Evolutionary conservation across 2,329 filamentous ascomycete genomes (phyloP), one percentile per base, ranked within the genome.

Genomic region (Hymenoscyphus linearis): DNA sequence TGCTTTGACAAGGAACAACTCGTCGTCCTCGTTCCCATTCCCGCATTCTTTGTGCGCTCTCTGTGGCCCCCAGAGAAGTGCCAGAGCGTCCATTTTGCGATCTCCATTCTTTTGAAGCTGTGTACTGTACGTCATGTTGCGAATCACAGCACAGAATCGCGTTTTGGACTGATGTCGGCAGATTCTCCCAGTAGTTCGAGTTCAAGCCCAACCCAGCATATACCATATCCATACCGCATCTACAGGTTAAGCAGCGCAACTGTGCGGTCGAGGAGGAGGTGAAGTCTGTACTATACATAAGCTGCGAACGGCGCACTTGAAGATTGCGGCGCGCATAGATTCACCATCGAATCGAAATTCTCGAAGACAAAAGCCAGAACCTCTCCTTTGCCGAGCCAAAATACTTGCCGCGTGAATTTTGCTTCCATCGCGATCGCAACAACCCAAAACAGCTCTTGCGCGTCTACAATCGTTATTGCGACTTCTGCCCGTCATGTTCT

Each of bases 401-500:
- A 44, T 26, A 25, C 31, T 18, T 27, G 25, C 31, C 55, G 55
- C 31, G 55, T 57, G 55, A 57, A 57, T 4, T 50, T 36, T 58
- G 57, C 57, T 58, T n/a, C 31, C 44, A 53, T 52, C 57, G 22
- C 57, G 47, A 58, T 58, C 57, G 25, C 57, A 18, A n/a, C 40
- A 35, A 12, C 22, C 47, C 36, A 26, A 50, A 35, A 26, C 26
- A 27, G 31, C 26, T 25, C 40, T 9, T 27, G 18, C 55, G 16
- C 13, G 37, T 35, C 40, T 18, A 35, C 16, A 18, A 27, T 37
- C 36, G 10, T 12, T 52, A 6, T 58, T 53, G 47, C 57, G 57
- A 58, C 57, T 26, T 6, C 40, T 36, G 57, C 57, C 50, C 61
- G 59, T 34, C 31, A 99, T 99, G 95, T 99, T 98, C 78, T 99